phyloP scores from a whole-genome alignment of 1,284 basidiomycete species.

The Rhodotorula sp. region DNA sequence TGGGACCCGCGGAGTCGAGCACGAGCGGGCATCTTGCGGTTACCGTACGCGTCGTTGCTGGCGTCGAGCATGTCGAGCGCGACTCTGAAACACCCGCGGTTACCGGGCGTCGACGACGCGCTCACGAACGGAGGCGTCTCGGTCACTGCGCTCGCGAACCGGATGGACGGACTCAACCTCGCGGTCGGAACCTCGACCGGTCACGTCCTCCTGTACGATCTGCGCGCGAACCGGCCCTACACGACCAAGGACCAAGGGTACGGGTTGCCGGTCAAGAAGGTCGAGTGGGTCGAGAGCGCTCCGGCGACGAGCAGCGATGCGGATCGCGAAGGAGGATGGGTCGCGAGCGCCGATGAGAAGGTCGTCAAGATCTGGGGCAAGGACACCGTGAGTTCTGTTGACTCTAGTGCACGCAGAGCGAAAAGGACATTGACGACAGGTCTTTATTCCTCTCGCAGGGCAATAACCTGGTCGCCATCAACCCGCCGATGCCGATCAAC shows the following conservation, averaged over 20 bases:
- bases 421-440: no score
- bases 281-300: constrained; percentile 82
- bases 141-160: constrained; percentile 79
- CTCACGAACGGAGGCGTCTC: constrained; percentile 54
- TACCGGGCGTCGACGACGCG: constrained; percentile 54
- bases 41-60: constrained; percentile 64
- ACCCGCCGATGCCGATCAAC: constrained; percentile 82
- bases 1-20: constrained; percentile 90
- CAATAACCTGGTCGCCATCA: constrained; percentile 87
- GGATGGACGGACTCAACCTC: constrained; percentile 84
- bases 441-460: constrained; percentile 14
- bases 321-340: constrained; percentile 64
- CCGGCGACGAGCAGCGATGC: constrained; percentile 66
- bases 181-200: constrained; percentile 94
- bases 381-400: constrained; percentile 63
- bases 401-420: neutral
- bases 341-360: constrained; percentile 87
- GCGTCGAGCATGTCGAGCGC: constrained; percentile 53
- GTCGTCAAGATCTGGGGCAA: constrained; percentile 95
- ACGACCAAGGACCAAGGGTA: constrained; percentile 97
- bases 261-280: constrained; percentile 81
- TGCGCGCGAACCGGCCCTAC: constrained; percentile 78
- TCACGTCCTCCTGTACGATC: constrained; percentile 91
- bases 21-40: constrained; percentile 70
- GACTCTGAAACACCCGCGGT: constrained; percentile 41